Evolutionary conservation across 2,329 filamentous ascomycete species (phyloP).

Genomic region (Daldinia sp.): DNA sequence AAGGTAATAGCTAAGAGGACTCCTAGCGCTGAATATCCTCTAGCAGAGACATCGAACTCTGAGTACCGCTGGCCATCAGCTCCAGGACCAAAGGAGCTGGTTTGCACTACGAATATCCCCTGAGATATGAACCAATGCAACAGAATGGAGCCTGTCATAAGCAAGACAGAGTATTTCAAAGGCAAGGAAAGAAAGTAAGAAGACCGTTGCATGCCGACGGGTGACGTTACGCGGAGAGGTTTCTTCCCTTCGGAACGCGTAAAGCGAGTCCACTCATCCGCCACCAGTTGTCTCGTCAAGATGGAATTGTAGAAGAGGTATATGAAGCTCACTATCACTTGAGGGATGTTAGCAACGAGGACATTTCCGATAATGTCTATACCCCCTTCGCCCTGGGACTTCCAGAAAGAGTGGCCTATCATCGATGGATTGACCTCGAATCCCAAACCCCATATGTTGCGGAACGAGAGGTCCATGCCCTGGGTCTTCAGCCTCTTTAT

Average conservation of each 20-base stretch:
- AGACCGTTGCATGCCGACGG: constrained; percentile 55
- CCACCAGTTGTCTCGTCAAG: constrained; percentile 15
- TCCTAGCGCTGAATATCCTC: neutral
- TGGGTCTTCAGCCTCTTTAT: neutral
- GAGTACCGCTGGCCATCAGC: neutral
- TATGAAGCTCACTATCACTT: constrained; percentile 59
- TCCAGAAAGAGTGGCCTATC: constrained; percentile 46
- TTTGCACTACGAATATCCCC: constrained; percentile 53
- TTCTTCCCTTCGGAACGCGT: constrained; percentile 49
- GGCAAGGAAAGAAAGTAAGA: constrained; percentile 61
- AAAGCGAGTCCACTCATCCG: constrained; percentile 60
- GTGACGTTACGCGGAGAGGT: constrained; percentile 58
- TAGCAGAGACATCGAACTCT: neutral
- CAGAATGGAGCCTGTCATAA: constrained; percentile 52
- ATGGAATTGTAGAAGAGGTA: constrained; percentile 61
- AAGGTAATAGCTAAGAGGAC: neutral
- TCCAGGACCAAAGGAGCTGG: neutral
- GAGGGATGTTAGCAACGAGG: constrained; percentile 61
- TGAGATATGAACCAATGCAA: constrained; percentile 65
- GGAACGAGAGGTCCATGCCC: neutral
- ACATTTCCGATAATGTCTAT: constrained; percentile 51
- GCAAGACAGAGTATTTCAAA: constrained; percentile 57
- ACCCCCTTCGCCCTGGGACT: constrained; percentile 47
- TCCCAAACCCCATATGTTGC: constrained; percentile 47
- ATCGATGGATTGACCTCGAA: constrained; percentile 43